Conservation (phyloP, 1,284 basidiomycete genomes). For the Boletellus deceptivus region DNA sequence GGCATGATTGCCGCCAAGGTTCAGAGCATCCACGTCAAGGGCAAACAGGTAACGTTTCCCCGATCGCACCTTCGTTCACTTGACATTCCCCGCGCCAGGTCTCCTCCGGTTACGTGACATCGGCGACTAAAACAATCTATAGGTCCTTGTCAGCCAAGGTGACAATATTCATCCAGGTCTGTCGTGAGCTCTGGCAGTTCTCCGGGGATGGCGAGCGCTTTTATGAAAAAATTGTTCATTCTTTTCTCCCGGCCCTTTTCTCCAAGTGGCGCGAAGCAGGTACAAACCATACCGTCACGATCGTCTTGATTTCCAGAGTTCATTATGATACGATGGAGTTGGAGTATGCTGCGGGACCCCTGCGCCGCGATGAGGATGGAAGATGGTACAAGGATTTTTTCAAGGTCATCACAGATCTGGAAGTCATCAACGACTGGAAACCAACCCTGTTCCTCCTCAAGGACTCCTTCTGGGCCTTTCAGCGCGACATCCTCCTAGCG, state of each 20-base stretch:
- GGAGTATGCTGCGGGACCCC: slow-evolving; percentile 72
- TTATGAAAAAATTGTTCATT: slow-evolving; percentile 95
- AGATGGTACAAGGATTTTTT: slow-evolving; percentile 95
- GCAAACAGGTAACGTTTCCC: slow-evolving; percentile 49
- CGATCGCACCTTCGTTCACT: slow-evolving; percentile 2
- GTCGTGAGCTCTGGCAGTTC: slow-evolving; percentile 96
- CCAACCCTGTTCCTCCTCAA: slow-evolving; percentile 85
- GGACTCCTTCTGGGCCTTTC: slow-evolving; percentile 84
- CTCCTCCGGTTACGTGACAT: slow-evolving; percentile 78
- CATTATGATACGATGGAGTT: slow-evolving; percentile 86
- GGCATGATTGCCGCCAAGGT: slow-evolving; percentile 80
- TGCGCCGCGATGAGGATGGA: slow-evolving; percentile 70
- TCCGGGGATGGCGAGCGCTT: slow-evolving; percentile 94
- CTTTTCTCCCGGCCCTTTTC: slow-evolving; percentile 86
- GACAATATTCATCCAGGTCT: slow-evolving; percentile 94
- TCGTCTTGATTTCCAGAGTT: slow-evolving; percentile 93
- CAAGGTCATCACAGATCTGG: slow-evolving; percentile 92
- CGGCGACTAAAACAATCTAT: slow-evolving; percentile 86
- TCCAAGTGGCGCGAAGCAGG: slow-evolving; percentile 77
- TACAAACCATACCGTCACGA: slow-evolving; percentile 92
- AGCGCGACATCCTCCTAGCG: slow-evolving; percentile 81
- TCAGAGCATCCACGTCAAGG: slow-evolving; percentile 68
- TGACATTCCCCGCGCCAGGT: slow-evolving; percentile 44
- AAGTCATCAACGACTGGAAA: slow-evolving; percentile 86
- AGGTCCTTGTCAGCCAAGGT: slow-evolving; percentile 90